Percentiles rank a stretch among this genome's conserved stretches.
phyloP scores from a whole-genome alignment of 345 rosid species.

The Arabis alpina region DNA sequence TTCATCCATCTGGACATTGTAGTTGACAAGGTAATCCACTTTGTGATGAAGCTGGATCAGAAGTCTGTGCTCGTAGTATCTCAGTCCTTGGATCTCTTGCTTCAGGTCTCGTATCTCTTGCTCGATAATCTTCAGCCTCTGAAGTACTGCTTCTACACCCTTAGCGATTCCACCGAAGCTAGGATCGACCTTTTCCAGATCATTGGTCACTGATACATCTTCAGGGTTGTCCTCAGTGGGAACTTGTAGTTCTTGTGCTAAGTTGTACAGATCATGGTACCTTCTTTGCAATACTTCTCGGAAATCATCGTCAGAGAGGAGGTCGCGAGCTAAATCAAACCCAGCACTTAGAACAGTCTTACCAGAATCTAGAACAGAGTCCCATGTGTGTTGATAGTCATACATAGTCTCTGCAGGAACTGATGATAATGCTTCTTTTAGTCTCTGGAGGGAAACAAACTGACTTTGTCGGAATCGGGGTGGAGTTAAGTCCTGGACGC shows the following conservation, averaged over 20 bases:
- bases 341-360: conserved; percentile 61
- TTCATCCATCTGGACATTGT: conserved; percentile 79
- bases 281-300: conserved; percentile 85
- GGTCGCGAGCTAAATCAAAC: conserved; percentile 89
- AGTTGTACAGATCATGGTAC: conserved; percentile 81
- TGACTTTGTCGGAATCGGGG: conserved; percentile 82
- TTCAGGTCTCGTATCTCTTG: conserved; percentile 94
- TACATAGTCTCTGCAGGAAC: conserved; percentile 91
- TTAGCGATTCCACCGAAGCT: conserved; percentile 88
- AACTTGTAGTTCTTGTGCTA: conserved; percentile 83
- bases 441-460: conserved; percentile 59
- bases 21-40: conserved; percentile 88
- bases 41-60: conserved; percentile 88
- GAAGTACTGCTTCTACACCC: conserved; percentile 85
- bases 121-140: conserved; percentile 87
- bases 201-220: conserved; percentile 55
- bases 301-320: conserved; percentile 92
- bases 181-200: conserved; percentile 69
- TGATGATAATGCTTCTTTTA: conserved; percentile 84
- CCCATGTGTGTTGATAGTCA: conserved; percentile 96
- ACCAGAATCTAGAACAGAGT: conserved; percentile 68
- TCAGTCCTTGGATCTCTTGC: conserved; percentile 94
- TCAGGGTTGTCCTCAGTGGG: conserved; percentile 52
- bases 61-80: conserved; percentile 87
- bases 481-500: conserved; percentile 72